Evolutionary conservation across 1,284 basidiomycete species (phyloP), one percentile per base, ranked within the genome.

Genomic region (Taiwanofungus camphoratus): DNA sequence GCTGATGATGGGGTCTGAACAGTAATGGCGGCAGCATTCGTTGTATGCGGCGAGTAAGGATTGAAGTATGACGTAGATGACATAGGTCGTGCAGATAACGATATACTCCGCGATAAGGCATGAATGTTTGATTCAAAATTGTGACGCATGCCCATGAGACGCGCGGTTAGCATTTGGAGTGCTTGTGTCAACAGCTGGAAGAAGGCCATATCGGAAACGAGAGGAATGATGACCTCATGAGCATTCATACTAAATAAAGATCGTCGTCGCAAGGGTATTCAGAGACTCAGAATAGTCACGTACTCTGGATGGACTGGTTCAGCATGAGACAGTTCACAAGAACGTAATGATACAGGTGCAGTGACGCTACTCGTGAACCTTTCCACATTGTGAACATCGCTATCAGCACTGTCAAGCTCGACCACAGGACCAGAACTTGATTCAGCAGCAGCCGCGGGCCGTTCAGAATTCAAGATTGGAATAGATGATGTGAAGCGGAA

Each of bases 181-280:
- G 89, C 82, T 0, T 77, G 75, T 0, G 77, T 80, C 32, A 95
- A 76, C 6, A 90, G 74, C 31, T 82, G 75, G 61, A 94, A 89
- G 67, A 98, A 97, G 1, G 76, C 78, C 23, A 79, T 74, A 57
- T 96, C 92, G 24, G 90, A 83, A 15, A 75, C 73, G 8, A 97
- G 77, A 2, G 90, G 87, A 35, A 96, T 87, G 45, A 92, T 72
- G 15, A 92, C 63, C 57, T 92, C 86, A 20, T 68, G 67, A 8
- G 40, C 26, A 5, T 41, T 30, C n/a, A 16, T 6, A 36, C 44
- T 46, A 16, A 13, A 23, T 5, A 34, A 9, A n/a, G 40, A 9
- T 27, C 13, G 13, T 13, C 7, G 7, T 27, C 26, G 26, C 13
- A 27, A 9, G 15, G 16, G 15, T 33, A 33, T 33, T 33, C 8